Percentiles rank a stretch among this genome's conserved stretches.
Evolutionary conservation across 2,329 filamentous ascomycete genomes (phyloP).

Genomic region (Apiospora marii): DNA sequence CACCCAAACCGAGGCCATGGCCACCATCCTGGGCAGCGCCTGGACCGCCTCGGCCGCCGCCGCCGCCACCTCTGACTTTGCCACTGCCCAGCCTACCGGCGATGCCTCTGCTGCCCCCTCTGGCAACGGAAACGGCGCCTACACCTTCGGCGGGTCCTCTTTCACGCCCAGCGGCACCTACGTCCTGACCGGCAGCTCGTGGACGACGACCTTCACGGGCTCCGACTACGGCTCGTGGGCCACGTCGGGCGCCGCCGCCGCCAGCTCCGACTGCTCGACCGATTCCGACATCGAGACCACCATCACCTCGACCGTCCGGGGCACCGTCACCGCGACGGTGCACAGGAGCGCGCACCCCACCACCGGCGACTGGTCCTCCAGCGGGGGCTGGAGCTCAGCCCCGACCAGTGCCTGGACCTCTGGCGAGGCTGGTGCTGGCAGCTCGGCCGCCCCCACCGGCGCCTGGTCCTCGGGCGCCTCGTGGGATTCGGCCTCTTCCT

Average conservation of each 20-base stretch:
- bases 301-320: background rate
- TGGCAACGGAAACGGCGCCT: background rate
- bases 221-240: conserved; percentile 1
- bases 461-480: background rate
- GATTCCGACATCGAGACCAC: background rate
- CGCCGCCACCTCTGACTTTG: background rate
- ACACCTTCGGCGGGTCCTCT: background rate
- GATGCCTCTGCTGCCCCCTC: too few relatives aligned
- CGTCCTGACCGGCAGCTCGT: conserved; percentile 1
- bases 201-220: conserved; percentile 16
- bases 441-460: too few relatives aligned
- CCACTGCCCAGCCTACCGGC: background rate
- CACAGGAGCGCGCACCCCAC: background rate
- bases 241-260: background rate
- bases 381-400: background rate
- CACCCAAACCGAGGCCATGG: conserved; percentile 1
- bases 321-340: background rate
- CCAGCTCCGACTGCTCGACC: background rate
- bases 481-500: background rate
- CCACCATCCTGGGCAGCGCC: background rate
- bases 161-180: conserved; percentile 17
- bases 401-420: background rate
- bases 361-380: background rate
- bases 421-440: too few relatives aligned
- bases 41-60: background rate